Conservation (phyloP, 371 early-diverging fungal species). For the Mortierella sp. region DNA sequence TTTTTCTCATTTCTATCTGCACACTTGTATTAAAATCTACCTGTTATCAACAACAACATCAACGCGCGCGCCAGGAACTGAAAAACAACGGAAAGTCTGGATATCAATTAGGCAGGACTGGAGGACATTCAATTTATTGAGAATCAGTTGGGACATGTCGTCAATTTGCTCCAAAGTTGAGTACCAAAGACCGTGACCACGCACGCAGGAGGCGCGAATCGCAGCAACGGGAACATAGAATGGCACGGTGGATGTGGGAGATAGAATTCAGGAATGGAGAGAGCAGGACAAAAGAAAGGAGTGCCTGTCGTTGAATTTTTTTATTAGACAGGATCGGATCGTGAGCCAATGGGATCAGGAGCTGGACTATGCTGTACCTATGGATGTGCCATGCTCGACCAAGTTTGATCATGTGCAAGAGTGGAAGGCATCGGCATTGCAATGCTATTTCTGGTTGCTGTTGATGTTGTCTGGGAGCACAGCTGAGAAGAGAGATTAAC, state of each 20-base stretch:
- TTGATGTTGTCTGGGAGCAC: background rate
- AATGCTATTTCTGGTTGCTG: background rate
- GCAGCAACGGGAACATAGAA: background rate
- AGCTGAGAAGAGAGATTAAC: background rate
- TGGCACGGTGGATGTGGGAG: background rate
- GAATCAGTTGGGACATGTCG: background rate
- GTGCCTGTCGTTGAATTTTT: background rate
- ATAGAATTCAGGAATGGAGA: background rate
- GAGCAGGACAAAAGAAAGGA: constrained; percentile 2
- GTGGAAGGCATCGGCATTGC: background rate
- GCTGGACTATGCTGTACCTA: background rate
- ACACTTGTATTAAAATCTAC: constrained; percentile 24
- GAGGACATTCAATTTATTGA: background rate
- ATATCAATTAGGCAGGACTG: background rate
- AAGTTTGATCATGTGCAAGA: background rate
- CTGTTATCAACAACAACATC: constrained; percentile 13
- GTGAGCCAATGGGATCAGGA: background rate
- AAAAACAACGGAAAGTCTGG: background rate
- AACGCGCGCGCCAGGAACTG: background rate
- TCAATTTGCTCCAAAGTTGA: background rate
- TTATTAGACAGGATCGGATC: background rate
- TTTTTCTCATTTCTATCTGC: background rate
- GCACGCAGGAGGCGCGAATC: constrained; percentile 4
- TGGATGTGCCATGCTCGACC: background rate
- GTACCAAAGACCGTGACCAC: background rate